Conservation (phyloP, 257 asterid species). For the Penstemon eatonii region DNA sequence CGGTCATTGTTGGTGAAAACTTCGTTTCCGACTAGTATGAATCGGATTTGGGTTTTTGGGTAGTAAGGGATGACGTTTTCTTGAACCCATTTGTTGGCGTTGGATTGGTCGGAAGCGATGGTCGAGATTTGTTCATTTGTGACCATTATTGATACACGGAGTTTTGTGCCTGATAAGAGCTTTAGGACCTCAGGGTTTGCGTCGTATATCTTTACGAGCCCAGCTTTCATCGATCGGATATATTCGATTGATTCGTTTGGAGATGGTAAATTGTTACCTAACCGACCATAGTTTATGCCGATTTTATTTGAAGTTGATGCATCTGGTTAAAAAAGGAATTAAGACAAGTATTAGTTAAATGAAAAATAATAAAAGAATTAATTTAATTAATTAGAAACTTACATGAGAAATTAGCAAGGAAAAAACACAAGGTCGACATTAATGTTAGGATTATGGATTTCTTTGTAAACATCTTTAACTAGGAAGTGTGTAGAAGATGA, state of each 20-base stretch:
- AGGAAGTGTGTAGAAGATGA: constrained; percentile 11
- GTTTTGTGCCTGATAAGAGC: constrained; percentile 53
- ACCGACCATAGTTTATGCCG: constrained; percentile 69
- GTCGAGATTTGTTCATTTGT: constrained; percentile 45
- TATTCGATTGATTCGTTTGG: constrained; percentile 50
- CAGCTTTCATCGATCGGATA: constrained; percentile 44
- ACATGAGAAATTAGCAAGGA: constrained; percentile 46
- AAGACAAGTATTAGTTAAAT: background rate
- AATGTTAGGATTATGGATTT: constrained; percentile 29
- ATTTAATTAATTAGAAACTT: constrained; percentile 13
- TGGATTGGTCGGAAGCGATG: constrained; percentile 51
- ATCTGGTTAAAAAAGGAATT: constrained; percentile 29
- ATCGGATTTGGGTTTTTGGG: constrained; percentile 57
- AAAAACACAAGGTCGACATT: constrained; percentile 25
- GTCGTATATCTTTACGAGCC: constrained; percentile 58
- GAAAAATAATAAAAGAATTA: background rate
- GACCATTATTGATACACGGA: constrained; percentile 64
- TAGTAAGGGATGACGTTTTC: constrained; percentile 52
- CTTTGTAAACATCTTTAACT: constrained; percentile 24
- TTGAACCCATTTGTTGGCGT: constrained; percentile 57
- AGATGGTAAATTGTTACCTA: constrained; percentile 59
- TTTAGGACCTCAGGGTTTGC: constrained; percentile 62
- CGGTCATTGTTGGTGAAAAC: constrained; percentile 43
- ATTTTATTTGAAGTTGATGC: constrained; percentile 36
- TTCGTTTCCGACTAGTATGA: constrained; percentile 69